Evolutionary conservation across 768 basidiomycete genomes (phyloP), one percentile per base, ranked within the genome.

Genomic region (Flagelloscypha sp.): DNA sequence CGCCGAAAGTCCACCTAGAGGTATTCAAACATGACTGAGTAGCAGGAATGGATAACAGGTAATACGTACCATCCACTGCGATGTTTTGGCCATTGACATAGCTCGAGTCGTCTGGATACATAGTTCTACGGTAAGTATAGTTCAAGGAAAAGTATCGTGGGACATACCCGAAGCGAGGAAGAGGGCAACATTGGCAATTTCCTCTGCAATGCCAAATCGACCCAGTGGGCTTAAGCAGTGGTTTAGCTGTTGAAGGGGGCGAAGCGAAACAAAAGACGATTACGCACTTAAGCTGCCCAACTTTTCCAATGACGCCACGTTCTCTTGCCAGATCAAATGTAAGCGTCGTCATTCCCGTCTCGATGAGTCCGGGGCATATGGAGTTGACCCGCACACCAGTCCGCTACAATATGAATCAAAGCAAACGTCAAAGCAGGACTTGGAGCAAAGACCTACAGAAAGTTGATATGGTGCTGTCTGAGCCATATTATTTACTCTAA

Each of bases 21-120:
- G n/a, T n/a, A n/a, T n/a, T n/a, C n/a, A n/a, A n/a, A n/a, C n/a
- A n/a, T n/a, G n/a, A n/a, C n/a, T n/a, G n/a, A n/a, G n/a, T n/a
- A n/a, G n/a, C n/a, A n/a, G n/a, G n/a, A n/a, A n/a, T n/a, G n/a
- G n/a, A n/a, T n/a, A n/a, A n/a, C n/a, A n/a, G n/a, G n/a, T n/a
- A n/a, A n/a, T n/a, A n/a, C n/a, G n/a, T n/a, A 6, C 92, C 93
- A 46, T 94, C 92, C 20, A 90, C 81, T 0, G 81, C 80, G 20
- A 88, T 69, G 48, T 79, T 82, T 50, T 92, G 85, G 11, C 87
- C 93, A 50, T 93, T 95, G 37, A 97, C 76, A 56, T 90, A 93
- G 57, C 87, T 90, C 1, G 87, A 79, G 43, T 88, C 85, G 47
- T 90, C 88, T 88, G 24, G 10, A 15, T 5, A 31, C 5, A 35